Percentiles rank a stretch among this genome's conserved stretches.
phyloP scores from a whole-genome alignment of 345 rosid species.

The Melaleuca quinquenervia region DNA sequence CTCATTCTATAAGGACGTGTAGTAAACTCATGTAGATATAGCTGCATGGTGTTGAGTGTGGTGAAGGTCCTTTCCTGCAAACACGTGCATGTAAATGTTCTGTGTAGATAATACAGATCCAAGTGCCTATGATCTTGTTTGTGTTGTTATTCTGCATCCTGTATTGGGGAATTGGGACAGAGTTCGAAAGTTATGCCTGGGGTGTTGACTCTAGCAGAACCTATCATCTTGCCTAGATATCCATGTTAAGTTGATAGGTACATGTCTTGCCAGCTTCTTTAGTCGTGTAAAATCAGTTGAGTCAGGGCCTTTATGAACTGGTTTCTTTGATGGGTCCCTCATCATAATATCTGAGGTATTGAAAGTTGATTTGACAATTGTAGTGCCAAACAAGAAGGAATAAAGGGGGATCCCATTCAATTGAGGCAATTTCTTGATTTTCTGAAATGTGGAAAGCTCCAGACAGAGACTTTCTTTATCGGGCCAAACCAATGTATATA shows the following conservation, averaged over 20 bases:
- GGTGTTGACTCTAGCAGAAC: not conserved
- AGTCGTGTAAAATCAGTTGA: not conserved
- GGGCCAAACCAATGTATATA: conserved; percentile 62
- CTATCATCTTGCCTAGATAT: not conserved
- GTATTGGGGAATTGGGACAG: not conserved
- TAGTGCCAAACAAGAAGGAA: conserved; percentile 72
- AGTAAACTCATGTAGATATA: not conserved
- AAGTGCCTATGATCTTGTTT: not conserved
- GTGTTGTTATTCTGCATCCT: not conserved
- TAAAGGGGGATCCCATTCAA: conserved; percentile 45
- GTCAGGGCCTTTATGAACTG: not conserved
- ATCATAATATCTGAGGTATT: not conserved
- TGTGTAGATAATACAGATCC: not conserved
- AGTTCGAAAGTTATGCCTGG: not conserved
- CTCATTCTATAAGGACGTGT: not conserved
- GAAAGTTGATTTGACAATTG: not conserved
- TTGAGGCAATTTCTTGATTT: conserved; percentile 50
- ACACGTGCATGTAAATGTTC: not conserved
- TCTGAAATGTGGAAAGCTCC: conserved; percentile 54
- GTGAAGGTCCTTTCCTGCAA: not conserved
- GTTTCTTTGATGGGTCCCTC: not conserved
- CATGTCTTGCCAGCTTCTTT: not conserved
- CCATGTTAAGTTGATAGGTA: not conserved
- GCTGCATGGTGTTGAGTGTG: not conserved
- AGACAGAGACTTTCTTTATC: conserved; percentile 53